Evolutionary conservation across 2,329 filamentous ascomycete genomes (phyloP).

Genomic region (Claviceps africana): DNA sequence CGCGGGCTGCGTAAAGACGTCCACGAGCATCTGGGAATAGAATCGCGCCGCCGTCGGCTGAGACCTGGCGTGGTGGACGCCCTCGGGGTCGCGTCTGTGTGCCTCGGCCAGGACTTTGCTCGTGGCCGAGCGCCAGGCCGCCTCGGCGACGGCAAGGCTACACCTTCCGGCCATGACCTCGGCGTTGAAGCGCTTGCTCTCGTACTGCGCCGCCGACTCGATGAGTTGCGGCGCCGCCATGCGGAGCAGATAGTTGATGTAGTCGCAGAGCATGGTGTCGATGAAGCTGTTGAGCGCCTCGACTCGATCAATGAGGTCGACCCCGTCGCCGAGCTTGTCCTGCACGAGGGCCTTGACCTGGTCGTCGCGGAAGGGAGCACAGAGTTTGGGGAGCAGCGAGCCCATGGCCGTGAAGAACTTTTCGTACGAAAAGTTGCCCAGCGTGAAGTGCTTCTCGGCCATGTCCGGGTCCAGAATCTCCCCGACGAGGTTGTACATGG

Average conservation of each 20-base stretch:
- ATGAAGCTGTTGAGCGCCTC: constrained; percentile 64
- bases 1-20: constrained; percentile 56
- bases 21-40: constrained; percentile 62
- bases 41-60: constrained; percentile 55
- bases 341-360: constrained; percentile 57
- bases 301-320: constrained; percentile 60
- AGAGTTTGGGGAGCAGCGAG: constrained; percentile 61
- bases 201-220: constrained; percentile 57
- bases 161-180: constrained; percentile 43
- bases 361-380: constrained; percentile 65
- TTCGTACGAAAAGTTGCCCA: constrained; percentile 66
- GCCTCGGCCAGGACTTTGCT: constrained; percentile 52
- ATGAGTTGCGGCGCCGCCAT: constrained; percentile 58
- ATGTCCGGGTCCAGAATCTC: constrained; percentile 63
- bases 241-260: constrained; percentile 67
- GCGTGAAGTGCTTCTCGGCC: constrained; percentile 52
- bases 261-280: constrained; percentile 65
- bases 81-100: constrained; percentile 54
- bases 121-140: constrained; percentile 52
- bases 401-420: constrained; percentile 69
- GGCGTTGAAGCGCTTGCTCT: constrained; percentile 56
- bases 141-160: constrained; percentile 44
- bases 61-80: constrained; percentile 45
- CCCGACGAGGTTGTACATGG: constrained; percentile 60
- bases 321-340: constrained; percentile 43